These are phyloP conservation scores for Solanum pinnatisectum DNA, from an alignment of 257 asterid species.

Conservation along the genomic window DNA sequence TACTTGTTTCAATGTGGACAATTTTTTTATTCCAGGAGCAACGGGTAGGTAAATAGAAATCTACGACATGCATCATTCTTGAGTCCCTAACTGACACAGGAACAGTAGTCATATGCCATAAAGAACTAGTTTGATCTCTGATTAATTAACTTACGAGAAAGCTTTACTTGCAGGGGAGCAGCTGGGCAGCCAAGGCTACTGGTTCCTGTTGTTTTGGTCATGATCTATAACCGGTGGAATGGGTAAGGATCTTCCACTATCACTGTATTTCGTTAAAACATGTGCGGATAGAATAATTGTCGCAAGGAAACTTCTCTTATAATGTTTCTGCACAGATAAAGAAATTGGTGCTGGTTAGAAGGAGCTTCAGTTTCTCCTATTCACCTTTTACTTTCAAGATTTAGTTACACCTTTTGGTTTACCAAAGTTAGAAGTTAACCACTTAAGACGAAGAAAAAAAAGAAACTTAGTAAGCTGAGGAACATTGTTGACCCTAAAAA, in stretches of 20 bases:
- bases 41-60: neutral
- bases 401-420: neutral
- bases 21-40: neutral
- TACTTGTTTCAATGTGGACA: neutral
- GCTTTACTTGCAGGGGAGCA: conserved; percentile 65
- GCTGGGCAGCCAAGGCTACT: conserved; percentile 78
- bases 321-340: neutral
- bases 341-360: neutral
- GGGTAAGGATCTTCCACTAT: conserved; percentile 32
- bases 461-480: neutral
- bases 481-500: neutral
- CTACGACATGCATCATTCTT: neutral
- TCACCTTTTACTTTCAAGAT: neutral
- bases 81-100: neutral
- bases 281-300: neutral
- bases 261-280: neutral
- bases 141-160: neutral
- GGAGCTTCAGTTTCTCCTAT: neutral
- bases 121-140: neutral
- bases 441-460: neutral
- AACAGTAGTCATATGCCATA: neutral
- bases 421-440: neutral
- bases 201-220: conserved; percentile 80
- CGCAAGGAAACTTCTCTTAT: neutral
- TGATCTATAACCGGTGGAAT: conserved; percentile 87